Evolutionary conservation across 2,329 filamentous ascomycete species (phyloP).

Genomic region (Canariomyces notabilis): DNA sequence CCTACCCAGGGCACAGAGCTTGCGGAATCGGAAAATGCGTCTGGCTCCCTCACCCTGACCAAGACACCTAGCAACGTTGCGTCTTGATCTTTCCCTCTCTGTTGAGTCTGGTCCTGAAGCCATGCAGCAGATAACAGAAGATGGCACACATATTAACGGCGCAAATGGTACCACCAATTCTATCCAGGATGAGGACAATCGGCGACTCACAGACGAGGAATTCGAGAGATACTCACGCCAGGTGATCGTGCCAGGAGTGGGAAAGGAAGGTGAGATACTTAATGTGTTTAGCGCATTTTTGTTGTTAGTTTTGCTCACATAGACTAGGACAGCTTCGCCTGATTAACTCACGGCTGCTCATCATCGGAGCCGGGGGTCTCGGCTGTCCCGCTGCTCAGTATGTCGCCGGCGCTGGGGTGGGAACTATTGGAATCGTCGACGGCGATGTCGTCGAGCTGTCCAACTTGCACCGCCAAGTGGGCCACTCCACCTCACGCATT

Average conservation of each 20-base stretch:
- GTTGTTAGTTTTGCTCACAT: slow-evolving; percentile 1
- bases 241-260: slow-evolving; percentile 80
- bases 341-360: slow-evolving; percentile 63
- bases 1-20: too few relatives aligned
- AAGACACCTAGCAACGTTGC: too few relatives aligned
- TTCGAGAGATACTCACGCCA: slow-evolving; percentile 86
- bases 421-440: slow-evolving; percentile 77
- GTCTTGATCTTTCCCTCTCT: neutral
- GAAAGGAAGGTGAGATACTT: slow-evolving; percentile 58
- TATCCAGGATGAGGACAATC: slow-evolving; percentile 38
- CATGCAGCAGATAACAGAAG: neutral
- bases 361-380: slow-evolving; percentile 83
- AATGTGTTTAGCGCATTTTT: neutral
- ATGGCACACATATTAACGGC: neutral
- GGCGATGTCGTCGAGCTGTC: slow-evolving; percentile 83
- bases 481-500: slow-evolving; percentile 67
- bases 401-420: slow-evolving; percentile 81
- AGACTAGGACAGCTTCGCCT: slow-evolving; percentile 67
- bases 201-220: slow-evolving; percentile 67
- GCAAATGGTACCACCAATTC: neutral
- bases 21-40: too few relatives aligned
- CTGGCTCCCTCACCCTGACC: too few relatives aligned
- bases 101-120: neutral
- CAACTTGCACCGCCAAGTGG: slow-evolving; percentile 88
- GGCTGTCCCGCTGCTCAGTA: slow-evolving; percentile 93